Base-by-base conservation (phyloP, 345 rosid species). In the Lumnitzera littorea region DNA sequence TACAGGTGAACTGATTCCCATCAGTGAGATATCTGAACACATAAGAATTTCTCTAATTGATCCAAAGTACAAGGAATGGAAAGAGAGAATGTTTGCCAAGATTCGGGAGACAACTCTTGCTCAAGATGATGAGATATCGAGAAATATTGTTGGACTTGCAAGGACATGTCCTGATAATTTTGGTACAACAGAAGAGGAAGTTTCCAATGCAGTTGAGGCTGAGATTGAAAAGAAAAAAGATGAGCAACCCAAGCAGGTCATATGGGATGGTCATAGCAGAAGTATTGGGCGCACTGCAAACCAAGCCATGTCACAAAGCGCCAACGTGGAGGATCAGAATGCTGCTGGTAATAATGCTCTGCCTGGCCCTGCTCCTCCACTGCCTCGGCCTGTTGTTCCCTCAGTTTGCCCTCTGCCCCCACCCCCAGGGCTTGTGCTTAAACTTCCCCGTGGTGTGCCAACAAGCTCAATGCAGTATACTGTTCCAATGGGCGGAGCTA, bases 121-220 rank as follows among this genome's bases (percentile, higher is more conserved):
- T 13, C 89, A 76, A 61, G 96, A 89, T 74, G 96, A 89, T 70
- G 96, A 89, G 71, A 89, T 89, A 65, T 84, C 97, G 7, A 85
- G 80, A 72, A 90, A 90, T 72, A 87, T 90, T 5, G 91, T 90
- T 41, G 95, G 97, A 2, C 86, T 90, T 57, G 95, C 97, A 29
- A 84, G 95, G 51, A 69, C 78, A 14, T 86, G 97, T 65, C 97
- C 97, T 25, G 97, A 90, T 87, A 90, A 87, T 29, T 87, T 87
- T 73, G 97, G 97, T 31, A 90, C 96, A 20, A 89, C 96, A 0
- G 96, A 89, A 78, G 96, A 89, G 75, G 96, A 89, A 81, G 96
- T 89, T 48, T 89, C 96, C 36, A 89, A 89, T 74, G 96, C 96
- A 43, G 96, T 89, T 12, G 84, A 83, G 75, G 96, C 95, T 43